Conservation (phyloP, 1,284 basidiomycete species). For the Leucoagaricus sp. region DNA sequence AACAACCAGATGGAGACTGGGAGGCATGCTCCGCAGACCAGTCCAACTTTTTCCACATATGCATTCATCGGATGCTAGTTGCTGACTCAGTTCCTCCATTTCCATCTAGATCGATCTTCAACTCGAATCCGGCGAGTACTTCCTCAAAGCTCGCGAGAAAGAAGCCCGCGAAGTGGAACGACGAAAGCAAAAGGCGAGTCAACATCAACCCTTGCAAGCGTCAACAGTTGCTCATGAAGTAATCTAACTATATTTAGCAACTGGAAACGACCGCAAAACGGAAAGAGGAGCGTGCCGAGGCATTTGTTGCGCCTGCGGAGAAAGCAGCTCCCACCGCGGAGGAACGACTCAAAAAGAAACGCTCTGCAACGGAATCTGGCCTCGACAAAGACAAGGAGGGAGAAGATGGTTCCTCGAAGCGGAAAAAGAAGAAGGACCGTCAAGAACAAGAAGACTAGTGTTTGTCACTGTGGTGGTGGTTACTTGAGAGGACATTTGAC, state of each 20-base stretch:
- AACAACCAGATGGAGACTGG: too few relatives aligned
- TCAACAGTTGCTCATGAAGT: neutral
- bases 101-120: constrained; percentile 79
- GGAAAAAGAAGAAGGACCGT: constrained; percentile 21
- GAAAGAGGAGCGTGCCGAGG: constrained; percentile 78
- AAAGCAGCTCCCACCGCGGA: constrained; percentile 70
- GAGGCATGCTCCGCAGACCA: too few relatives aligned
- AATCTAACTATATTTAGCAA: constrained; percentile 57
- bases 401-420: constrained; percentile 18
- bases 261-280: constrained; percentile 67
- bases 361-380: constrained; percentile 18
- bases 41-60: neutral
- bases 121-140: constrained; percentile 97
- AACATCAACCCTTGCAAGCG: neutral
- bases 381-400: constrained; percentile 17
- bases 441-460: neutral
- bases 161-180: constrained; percentile 63
- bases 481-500: neutral
- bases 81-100: neutral
- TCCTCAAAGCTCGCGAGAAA: constrained; percentile 88
- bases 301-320: constrained; percentile 82
- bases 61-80: too few relatives aligned
- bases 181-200: constrained; percentile 68
- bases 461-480: too few relatives aligned
- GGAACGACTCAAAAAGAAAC: constrained; percentile 66